Evolutionary conservation across 2,329 filamentous ascomycete genomes (phyloP).

Genomic region (Periconia sp.): DNA sequence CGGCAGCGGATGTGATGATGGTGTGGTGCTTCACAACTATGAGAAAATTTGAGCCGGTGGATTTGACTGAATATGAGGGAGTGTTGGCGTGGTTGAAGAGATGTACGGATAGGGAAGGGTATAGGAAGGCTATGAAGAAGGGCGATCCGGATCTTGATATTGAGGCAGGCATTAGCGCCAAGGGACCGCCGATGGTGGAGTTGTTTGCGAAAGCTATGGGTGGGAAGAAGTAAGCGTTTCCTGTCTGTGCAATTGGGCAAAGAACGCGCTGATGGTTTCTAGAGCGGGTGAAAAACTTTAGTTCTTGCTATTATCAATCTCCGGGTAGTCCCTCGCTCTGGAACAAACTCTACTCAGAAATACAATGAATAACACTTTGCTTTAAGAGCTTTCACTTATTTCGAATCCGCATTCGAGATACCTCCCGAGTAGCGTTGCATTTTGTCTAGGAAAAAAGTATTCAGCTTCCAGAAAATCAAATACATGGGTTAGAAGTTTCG

Average conservation of each 20-base stretch:
- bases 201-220: slow-evolving; percentile 24
- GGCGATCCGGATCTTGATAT: slow-evolving; percentile 53
- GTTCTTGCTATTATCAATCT: too few species aligned
- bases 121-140: slow-evolving; percentile 56
- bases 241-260: neutral
- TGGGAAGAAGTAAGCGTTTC: slow-evolving; percentile 20
- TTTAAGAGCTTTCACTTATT: too few species aligned
- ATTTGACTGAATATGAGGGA: slow-evolving; percentile 34
- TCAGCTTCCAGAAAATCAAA: too few species aligned
- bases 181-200: slow-evolving; percentile 24
- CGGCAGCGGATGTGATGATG: slow-evolving; percentile 66
- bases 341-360: too few species aligned
- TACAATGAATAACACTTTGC: too few species aligned
- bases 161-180: slow-evolving; percentile 27
- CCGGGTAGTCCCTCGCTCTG: too few species aligned
- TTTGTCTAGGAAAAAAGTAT: too few species aligned
- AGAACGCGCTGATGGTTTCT: neutral
- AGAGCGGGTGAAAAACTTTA: neutral
- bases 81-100: slow-evolving; percentile 34
- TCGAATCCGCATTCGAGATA: too few species aligned
- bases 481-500: too few species aligned
- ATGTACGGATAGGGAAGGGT: slow-evolving; percentile 29
- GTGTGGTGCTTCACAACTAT: slow-evolving; percentile 64
- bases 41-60: slow-evolving; percentile 54
- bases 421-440: too few species aligned